Percentiles rank a stretch among this genome's conserved stretches.
These are phyloP conservation scores for Fusarium chuoi DNA, from an alignment of 2,329 filamentous ascomycete species.

Conservation along the genomic window DNA sequence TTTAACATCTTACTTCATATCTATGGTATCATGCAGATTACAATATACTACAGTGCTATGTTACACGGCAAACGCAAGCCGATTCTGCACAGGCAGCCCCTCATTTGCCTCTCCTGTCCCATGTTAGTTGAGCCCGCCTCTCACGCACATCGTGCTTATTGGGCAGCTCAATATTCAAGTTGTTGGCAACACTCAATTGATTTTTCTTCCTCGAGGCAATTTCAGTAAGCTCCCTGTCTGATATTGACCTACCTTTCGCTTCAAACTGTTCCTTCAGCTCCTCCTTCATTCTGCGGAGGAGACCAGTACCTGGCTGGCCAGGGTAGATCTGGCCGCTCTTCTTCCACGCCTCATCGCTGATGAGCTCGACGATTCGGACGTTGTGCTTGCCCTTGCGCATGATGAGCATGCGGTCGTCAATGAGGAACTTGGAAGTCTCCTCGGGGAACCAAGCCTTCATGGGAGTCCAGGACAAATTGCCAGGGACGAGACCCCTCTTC, in stretches of 20 bases:
- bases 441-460: slow-evolving; percentile 68
- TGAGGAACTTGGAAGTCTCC: slow-evolving; percentile 69
- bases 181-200: slow-evolving; percentile 51
- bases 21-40: slow-evolving; percentile 46
- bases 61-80: slow-evolving; percentile 30
- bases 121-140: slow-evolving; percentile 41
- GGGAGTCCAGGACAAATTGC: slow-evolving; percentile 68
- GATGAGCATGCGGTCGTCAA: slow-evolving; percentile 68
- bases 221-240: slow-evolving; percentile 43
- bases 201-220: slow-evolving; percentile 32
- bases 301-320: slow-evolving; percentile 62
- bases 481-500: slow-evolving; percentile 56
- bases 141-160: slow-evolving; percentile 49
- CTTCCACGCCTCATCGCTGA: slow-evolving; percentile 65
- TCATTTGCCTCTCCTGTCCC: slow-evolving; percentile 15
- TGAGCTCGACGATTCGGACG: slow-evolving; percentile 68
- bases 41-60: slow-evolving; percentile 45
- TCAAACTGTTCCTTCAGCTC: slow-evolving; percentile 51
- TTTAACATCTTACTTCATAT: slow-evolving; percentile 38
- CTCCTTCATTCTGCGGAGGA: slow-evolving; percentile 56
- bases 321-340: slow-evolving; percentile 61
- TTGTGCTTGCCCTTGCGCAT: slow-evolving; percentile 73
- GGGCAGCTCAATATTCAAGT: slow-evolving; percentile 55
- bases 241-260: slow-evolving; percentile 43
- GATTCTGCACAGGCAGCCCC: neutral